Evolutionary conservation across 495 filamentous ascomycete genomes (phyloP).

Genomic region (Penicillium simplicissimum): DNA sequence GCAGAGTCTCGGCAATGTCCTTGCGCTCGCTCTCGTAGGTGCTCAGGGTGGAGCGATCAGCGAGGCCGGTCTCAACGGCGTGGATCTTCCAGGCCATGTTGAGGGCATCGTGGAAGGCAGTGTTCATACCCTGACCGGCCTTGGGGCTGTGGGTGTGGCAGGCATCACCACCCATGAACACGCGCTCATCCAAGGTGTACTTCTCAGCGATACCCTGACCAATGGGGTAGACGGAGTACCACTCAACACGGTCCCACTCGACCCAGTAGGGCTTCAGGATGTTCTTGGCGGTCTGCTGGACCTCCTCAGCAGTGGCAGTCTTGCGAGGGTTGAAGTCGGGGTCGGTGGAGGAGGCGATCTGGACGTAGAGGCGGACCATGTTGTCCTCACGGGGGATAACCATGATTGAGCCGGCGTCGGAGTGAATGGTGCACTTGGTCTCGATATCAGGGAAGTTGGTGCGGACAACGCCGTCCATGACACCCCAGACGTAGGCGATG

Average conservation of each 20-base stretch:
- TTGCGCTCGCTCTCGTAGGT: constrained; percentile 74
- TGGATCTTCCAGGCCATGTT: constrained; percentile 87
- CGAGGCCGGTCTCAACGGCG: constrained; percentile 61
- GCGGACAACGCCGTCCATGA: constrained; percentile 78
- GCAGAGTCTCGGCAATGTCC: constrained; percentile 66
- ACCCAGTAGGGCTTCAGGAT: constrained; percentile 63
- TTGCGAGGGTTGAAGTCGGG: constrained; percentile 55
- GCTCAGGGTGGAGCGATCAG: constrained; percentile 59
- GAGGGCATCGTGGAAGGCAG: constrained; percentile 54
- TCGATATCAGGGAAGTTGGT: constrained; percentile 87
- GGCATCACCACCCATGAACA: constrained; percentile 64
- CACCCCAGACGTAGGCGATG: constrained; percentile 72
- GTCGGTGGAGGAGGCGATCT: constrained; percentile 66
- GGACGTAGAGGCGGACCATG: constrained; percentile 74
- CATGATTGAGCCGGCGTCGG: constrained; percentile 69
- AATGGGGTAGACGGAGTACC: constrained; percentile 66
- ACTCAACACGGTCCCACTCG: constrained; percentile 56
- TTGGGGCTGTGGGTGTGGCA: constrained; percentile 71
- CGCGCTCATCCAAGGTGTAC: constrained; percentile 56
- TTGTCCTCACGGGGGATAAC: constrained; percentile 79
- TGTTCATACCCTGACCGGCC: constrained; percentile 61
- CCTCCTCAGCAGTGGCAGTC: constrained; percentile 56
- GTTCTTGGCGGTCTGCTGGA: constrained; percentile 60
- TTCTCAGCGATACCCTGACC: constrained; percentile 63
- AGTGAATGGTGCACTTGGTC: constrained; percentile 88